These are phyloP conservation scores for Penicillium freii DNA, from an alignment of 2,329 filamentous ascomycete genomes.

Conservation along the genomic window DNA sequence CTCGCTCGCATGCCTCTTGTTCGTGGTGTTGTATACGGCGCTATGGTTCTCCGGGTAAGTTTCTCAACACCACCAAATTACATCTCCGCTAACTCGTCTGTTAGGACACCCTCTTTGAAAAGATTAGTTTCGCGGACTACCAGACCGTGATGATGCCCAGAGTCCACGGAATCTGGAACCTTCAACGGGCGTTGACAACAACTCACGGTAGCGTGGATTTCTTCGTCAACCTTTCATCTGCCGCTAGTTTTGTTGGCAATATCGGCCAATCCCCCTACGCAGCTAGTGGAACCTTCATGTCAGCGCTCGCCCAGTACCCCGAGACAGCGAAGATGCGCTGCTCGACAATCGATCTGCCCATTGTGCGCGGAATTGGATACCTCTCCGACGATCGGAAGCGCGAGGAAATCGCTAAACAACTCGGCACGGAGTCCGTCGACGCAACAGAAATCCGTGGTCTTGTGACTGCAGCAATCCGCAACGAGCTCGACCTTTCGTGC, in stretches of 20 bases:
- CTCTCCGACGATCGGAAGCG: conserved; percentile 22
- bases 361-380: conserved; percentile 24
- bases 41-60: conserved; percentile 46
- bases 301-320: conserved; percentile 23
- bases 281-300: conserved; percentile 35
- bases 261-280: conserved; percentile 63
- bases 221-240: conserved; percentile 28
- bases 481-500: conserved; percentile 21
- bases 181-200: conserved; percentile 24
- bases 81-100: conserved; percentile 1
- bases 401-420: conserved; percentile 19
- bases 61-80: too few relatives aligned
- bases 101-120: conserved; percentile 28
- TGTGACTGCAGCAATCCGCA: conserved; percentile 23
- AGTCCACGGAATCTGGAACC: conserved; percentile 33
- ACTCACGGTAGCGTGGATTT: conserved; percentile 23
- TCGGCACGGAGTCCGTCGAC: conserved; percentile 20
- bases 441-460: conserved; percentile 24
- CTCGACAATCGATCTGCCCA: conserved; percentile 45
- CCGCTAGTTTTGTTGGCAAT: conserved; percentile 30
- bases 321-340: conserved; percentile 53
- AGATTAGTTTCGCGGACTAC: conserved; percentile 30
- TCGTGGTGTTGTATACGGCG: conserved; percentile 46
- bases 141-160: conserved; percentile 22
- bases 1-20: conserved; percentile 36